A percentile compares a stretch with the other conserved stretches of the same genome.
Conservation (phyloP, 257 asterid species). For the Rehmannia glutinosa region DNA sequence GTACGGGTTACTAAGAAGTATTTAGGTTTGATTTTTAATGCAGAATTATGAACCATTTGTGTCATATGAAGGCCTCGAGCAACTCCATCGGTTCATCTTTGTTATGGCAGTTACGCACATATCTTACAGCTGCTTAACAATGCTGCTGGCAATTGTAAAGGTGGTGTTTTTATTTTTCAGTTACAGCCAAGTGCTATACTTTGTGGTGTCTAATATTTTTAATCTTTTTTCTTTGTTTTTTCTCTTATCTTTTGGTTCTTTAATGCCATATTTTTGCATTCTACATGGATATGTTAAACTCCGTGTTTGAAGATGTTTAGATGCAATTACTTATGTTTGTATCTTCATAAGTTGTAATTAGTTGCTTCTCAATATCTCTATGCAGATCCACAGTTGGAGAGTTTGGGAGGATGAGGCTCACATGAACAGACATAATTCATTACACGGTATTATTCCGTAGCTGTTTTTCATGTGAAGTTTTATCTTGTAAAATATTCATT, state of each 20-base stretch:
- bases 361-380: slow-evolving; percentile 11
- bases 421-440: slow-evolving; percentile 39
- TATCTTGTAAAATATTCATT: background rate
- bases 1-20: too few relatives aligned
- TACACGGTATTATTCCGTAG: slow-evolving; percentile 56
- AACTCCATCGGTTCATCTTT: slow-evolving; percentile 76
- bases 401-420: slow-evolving; percentile 75
- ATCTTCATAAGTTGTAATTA: background rate
- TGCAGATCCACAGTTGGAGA: slow-evolving; percentile 70
- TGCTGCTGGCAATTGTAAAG: slow-evolving; percentile 76
- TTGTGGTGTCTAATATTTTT: too few relatives aligned
- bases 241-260: background rate
- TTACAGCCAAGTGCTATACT: too few relatives aligned
- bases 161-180: slow-evolving; percentile 19
- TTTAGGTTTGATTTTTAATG: background rate
- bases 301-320: background rate
- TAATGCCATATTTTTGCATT: background rate
- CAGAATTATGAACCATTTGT: slow-evolving; percentile 72
- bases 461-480: slow-evolving; percentile 8
- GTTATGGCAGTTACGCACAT: slow-evolving; percentile 76
- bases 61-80: slow-evolving; percentile 79
- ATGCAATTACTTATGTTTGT: background rate
- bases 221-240: background rate
- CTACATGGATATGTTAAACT: background rate
- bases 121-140: slow-evolving; percentile 73